Percentiles rank a stretch among this genome's conserved stretches.
Evolutionary conservation across 192 early-diverging fungal species (phyloP).

Genomic region (Rhizoclosmatium globosum): DNA sequence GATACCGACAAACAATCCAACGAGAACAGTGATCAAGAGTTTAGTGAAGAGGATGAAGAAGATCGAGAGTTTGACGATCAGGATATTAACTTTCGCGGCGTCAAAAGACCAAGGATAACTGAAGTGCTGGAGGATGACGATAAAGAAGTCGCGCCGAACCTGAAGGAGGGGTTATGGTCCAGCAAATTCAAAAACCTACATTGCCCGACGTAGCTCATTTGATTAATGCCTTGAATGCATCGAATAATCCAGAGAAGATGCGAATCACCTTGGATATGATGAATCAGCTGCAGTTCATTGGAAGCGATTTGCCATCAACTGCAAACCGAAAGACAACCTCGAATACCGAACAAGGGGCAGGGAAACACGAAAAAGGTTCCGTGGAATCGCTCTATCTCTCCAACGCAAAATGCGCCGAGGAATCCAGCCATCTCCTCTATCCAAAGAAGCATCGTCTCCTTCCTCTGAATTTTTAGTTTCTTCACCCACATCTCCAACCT

Average conservation of each 20-base stretch:
- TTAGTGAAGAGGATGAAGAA: background rate
- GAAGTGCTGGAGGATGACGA: conserved; percentile 9
- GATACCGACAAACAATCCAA: background rate
- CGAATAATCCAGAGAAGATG: conserved; percentile 25
- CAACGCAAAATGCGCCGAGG: conserved; percentile 42
- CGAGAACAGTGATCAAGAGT: background rate
- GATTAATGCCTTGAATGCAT: conserved; percentile 32
- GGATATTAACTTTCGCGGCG: background rate
- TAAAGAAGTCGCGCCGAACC: background rate
- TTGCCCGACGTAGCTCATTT: conserved; percentile 21
- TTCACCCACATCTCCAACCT: conserved; percentile 29
- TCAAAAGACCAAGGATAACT: conserved; percentile 13
- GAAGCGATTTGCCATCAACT: background rate
- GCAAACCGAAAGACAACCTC: background rate
- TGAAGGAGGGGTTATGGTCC: background rate
- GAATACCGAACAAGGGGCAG: background rate
- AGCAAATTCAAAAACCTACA: background rate
- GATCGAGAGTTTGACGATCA: conserved; percentile 13
- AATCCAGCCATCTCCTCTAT: background rate
- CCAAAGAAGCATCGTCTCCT: background rate
- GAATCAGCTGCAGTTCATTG: conserved; percentile 19
- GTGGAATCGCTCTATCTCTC: conserved; percentile 54
- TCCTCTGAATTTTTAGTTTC: background rate
- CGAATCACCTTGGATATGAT: conserved; percentile 16
- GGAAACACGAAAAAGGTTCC: conserved; percentile 39